Evolutionary conservation across 2,329 filamentous ascomycete genomes (phyloP), one percentile per base, ranked within the genome.

Genomic region (Fusarium beomiforme): DNA sequence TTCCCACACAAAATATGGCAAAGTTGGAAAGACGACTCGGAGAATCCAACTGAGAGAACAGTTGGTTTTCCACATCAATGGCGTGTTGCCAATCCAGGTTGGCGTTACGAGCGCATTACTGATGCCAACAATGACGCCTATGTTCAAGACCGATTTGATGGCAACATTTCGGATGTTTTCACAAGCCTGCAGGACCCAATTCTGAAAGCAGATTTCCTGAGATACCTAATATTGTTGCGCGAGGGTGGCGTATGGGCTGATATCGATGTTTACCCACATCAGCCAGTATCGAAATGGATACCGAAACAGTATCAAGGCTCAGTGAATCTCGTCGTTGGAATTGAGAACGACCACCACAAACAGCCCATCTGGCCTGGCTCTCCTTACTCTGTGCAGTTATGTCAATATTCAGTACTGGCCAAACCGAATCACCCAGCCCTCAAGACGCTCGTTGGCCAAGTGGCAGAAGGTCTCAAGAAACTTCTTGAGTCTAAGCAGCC

Each of bases 321-420:
- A 1, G 86, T 92, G 58, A 91, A 91, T 50, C 84, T 93, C 66
- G 87, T 93, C 29, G 83, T 93, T 69, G 91, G 91, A 17, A 92
- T 93, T 61, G 91, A 93, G 79, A 91, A 91, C 16, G 91, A 93
- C 73, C 75, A 78, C 31, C 72, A 78, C 55, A 77, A 78, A 26
- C 41, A 57, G n/a, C 76, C 74, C 59, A 79, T 78, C 41, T 79
- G 77, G 78, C 88, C 90, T 0, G 89, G 91, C 73, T 86, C 90
- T 21, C 83, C 84, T 8, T 93, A 93, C 79, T 91, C 91, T 16
- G 89, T 93, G 56, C 91, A 93, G 75, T 91, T 93, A 77, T 92
- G 91, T 75, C 91, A 93, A 75, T 93, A 92, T 88, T 92, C 90
- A 2, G 91, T 93, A n/a, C n/a, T n/a, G 73, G 82, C 89, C n/a